Conservation (phyloP, 768 basidiomycete species). For the Daedalea quercina region DNA sequence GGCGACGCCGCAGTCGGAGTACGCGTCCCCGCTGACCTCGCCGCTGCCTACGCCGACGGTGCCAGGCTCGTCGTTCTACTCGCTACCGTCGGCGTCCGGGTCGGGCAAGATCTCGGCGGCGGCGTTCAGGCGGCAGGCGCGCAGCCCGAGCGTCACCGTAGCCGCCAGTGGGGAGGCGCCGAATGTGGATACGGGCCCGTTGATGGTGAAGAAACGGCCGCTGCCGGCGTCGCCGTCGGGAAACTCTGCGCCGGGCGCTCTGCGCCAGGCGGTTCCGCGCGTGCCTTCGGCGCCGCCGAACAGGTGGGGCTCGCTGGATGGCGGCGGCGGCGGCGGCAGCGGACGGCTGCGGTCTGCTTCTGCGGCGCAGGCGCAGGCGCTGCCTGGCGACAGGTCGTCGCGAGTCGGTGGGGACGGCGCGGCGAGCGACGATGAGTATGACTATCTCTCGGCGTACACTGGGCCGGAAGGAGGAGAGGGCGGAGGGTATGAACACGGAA, state of each 20-base stretch:
- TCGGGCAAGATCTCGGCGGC: constrained; percentile 68
- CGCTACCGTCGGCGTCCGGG: constrained; percentile 11
- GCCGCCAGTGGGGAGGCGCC: constrained; percentile 3
- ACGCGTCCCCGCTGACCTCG: background rate
- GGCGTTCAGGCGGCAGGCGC: constrained; percentile 47
- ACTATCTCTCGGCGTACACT: constrained; percentile 53
- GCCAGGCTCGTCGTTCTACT: constrained; percentile 14
- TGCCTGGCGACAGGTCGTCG: constrained; percentile 3
- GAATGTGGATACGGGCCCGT: constrained; percentile 39
- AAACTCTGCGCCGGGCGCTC: constrained; percentile 9
- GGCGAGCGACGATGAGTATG: constrained; percentile 44
- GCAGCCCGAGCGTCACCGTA: constrained; percentile 20
- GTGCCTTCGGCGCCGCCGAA: constrained; percentile 6
- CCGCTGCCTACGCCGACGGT: background rate
- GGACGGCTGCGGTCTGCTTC: constrained; percentile 12
- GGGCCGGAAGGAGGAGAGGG: background rate
- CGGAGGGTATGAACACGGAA: constrained; percentile 35
- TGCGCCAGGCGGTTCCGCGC: background rate
- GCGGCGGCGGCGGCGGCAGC: constrained; percentile 1
- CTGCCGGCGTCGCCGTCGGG: constrained; percentile 39
- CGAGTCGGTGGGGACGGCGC: constrained; percentile 8
- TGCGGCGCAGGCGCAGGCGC: constrained; percentile 9
- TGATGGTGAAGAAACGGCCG: constrained; percentile 42
- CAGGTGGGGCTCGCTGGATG: background rate
- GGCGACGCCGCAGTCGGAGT: background rate